phyloP scores from a whole-genome alignment of 1,139 yeast species.

The Geotrichum bryndzae region DNA sequence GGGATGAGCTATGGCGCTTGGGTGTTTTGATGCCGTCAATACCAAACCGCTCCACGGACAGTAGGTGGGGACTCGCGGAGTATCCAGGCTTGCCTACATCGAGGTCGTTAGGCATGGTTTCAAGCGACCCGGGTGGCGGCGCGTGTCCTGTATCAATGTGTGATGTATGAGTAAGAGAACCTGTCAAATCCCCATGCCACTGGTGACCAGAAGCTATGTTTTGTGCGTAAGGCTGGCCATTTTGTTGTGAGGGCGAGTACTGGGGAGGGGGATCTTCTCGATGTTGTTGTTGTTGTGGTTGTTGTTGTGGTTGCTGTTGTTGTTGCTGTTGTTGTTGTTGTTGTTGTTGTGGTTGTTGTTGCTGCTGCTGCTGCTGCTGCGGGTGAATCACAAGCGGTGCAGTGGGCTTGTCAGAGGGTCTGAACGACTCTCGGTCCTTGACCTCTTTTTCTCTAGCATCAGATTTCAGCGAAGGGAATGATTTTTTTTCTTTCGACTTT shows the following conservation, averaged over 20 bases:
- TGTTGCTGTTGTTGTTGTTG: neutral
- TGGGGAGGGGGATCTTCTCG: neutral
- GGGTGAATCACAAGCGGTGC: too few relatives aligned
- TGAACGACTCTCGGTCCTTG: conserved; percentile 11
- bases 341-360: neutral
- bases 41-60: conserved; percentile 38
- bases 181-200: neutral
- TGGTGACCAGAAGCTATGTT: neutral
- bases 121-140: conserved; percentile 35
- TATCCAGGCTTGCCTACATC: conserved; percentile 23
- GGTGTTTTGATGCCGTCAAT: conserved; percentile 68
- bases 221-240: neutral
- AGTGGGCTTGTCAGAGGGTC: neutral
- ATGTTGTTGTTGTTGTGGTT: neutral
- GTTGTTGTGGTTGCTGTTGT: neutral
- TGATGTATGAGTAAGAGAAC: neutral
- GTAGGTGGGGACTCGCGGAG: conserved; percentile 22
- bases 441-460: conserved; percentile 16
- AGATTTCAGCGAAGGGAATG: conserved; percentile 11
- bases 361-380: conserved; percentile 5
- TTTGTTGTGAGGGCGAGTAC: neutral
- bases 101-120: conserved; percentile 37
- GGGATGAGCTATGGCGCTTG: conserved; percentile 89
- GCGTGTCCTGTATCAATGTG: conserved; percentile 19
- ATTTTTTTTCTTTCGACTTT: conserved; percentile 11